Evolutionary conservation across 352 stramenopile genomes (phyloP).

Genomic region (Phytophthora pistaciae): DNA sequence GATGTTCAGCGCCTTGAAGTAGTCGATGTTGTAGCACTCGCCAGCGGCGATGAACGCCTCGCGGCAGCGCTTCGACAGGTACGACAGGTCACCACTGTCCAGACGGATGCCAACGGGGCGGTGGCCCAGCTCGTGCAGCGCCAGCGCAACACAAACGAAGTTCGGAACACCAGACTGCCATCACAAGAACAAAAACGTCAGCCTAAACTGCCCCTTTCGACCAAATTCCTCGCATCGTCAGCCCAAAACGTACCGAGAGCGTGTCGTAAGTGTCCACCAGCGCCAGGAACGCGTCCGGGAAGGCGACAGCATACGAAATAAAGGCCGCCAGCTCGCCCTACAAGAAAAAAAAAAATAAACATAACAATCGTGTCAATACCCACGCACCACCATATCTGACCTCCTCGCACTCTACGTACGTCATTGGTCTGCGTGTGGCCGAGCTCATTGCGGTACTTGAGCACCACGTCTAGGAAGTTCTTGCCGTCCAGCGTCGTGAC

Average conservation of each 20-base stretch:
- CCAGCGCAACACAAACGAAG: conserved; percentile 97
- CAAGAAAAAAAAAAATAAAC: conserved; percentile 3
- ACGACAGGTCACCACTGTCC: conserved; percentile 98
- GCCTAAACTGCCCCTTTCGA: not conserved
- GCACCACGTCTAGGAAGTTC: conserved; percentile 84
- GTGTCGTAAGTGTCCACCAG: conserved; percentile 99
- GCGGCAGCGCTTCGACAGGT: conserved; percentile 93
- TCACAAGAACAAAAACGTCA: conserved; percentile 3
- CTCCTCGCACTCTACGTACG: conserved; percentile 31
- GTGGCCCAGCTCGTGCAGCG: conserved; percentile 93
- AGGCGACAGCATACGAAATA: conserved; percentile 97
- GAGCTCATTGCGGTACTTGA: conserved; percentile 85
- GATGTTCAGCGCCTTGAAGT: conserved; percentile 91
- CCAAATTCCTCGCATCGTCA: not conserved
- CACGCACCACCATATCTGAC: not conserved
- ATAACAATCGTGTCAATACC: not conserved
- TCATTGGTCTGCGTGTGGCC: conserved; percentile 83
- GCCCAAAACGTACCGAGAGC: conserved; percentile 70
- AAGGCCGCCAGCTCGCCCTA: conserved; percentile 99
- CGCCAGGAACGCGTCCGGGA: conserved; percentile 96
- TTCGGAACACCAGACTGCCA: conserved; percentile 95
- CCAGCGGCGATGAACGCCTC: conserved; percentile 61
- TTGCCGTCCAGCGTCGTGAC: conserved; percentile 67
- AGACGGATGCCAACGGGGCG: conserved; percentile 95
- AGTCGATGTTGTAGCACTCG: conserved; percentile 71